phyloP scores from a whole-genome alignment of 805 yeast species.

The Yamadazyma takamatsuzukensis region DNA sequence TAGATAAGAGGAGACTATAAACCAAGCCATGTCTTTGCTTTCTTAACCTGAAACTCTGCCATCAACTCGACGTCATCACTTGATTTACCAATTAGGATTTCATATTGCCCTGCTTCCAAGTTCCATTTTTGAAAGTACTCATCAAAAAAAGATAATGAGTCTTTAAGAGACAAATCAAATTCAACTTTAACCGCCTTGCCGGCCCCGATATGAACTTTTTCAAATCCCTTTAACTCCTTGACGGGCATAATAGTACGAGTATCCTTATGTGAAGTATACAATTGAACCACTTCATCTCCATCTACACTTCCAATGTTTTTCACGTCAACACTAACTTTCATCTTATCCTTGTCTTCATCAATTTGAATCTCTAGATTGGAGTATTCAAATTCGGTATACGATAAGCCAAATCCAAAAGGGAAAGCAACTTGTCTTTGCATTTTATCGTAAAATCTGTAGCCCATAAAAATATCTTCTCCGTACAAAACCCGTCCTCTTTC shows the following conservation, averaged over 20 bases:
- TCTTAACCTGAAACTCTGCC: conserved; percentile 6
- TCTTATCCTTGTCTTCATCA: conserved; percentile 13
- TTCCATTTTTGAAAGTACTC: conserved; percentile 25
- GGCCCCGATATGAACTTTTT: conserved; percentile 20
- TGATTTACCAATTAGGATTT: conserved; percentile 22
- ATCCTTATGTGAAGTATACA: conserved; percentile 18
- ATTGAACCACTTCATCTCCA: conserved; percentile 28
- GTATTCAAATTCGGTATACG: conserved; percentile 24
- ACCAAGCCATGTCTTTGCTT: conserved; percentile 9
- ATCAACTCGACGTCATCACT: conserved; percentile 14
- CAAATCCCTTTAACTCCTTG: conserved; percentile 29
- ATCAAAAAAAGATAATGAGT: conserved; percentile 28
- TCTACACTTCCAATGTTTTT: conserved; percentile 20
- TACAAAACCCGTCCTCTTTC: conserved; percentile 29
- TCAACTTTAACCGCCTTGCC: conserved; percentile 14
- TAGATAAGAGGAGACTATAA: conserved; percentile 7
- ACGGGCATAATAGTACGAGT: conserved; percentile 20
- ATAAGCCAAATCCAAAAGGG: conserved; percentile 32
- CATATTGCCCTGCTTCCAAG: conserved; percentile 21
- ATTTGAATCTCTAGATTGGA: conserved; percentile 12
- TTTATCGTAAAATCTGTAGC: conserved; percentile 30
- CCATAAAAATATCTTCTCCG: conserved; percentile 31
- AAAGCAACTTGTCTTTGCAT: conserved; percentile 22
- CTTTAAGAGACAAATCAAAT: conserved; percentile 19
- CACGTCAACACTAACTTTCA: conserved; percentile 17